Evolutionary conservation across 1,284 basidiomycete genomes (phyloP).

Genomic region (Takashimella tepidaria): DNA sequence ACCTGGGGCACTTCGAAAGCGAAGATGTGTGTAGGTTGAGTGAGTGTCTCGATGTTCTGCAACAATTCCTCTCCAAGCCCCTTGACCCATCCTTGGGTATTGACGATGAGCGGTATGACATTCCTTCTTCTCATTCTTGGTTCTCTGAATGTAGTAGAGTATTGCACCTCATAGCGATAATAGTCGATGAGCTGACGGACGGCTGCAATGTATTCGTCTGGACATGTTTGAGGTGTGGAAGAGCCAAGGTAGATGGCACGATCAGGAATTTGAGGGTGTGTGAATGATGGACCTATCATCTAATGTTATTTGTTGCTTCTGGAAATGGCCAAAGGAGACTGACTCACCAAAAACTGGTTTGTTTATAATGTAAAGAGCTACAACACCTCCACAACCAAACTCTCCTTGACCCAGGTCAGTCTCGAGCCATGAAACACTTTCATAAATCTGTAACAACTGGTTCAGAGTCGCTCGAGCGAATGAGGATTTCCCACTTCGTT

Average conservation of each 20-base stretch:
- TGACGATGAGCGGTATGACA: slow-evolving; percentile 77
- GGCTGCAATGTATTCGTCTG: slow-evolving; percentile 70
- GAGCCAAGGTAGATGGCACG: slow-evolving; percentile 80
- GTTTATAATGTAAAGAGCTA: slow-evolving; percentile 71
- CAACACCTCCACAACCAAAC: slow-evolving; percentile 80
- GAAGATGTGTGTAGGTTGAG: slow-evolving; percentile 64
- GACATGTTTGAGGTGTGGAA: slow-evolving; percentile 69
- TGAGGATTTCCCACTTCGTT: slow-evolving; percentile 84
- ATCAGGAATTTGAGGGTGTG: slow-evolving; percentile 66
- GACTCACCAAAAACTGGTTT: slow-evolving; percentile 62
- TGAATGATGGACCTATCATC: slow-evolving; percentile 76
- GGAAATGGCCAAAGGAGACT: background rate
- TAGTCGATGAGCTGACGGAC: slow-evolving; percentile 64
- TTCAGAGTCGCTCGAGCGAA: slow-evolving; percentile 75
- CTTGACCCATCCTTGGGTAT: slow-evolving; percentile 96
- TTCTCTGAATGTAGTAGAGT: slow-evolving; percentile 25
- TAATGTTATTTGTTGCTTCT: background rate
- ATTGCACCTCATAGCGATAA: slow-evolving; percentile 67
- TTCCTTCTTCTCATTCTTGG: slow-evolving; percentile 50
- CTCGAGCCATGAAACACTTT: slow-evolving; percentile 79
- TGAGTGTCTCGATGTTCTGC: slow-evolving; percentile 60
- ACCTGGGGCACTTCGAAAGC: slow-evolving; percentile 46
- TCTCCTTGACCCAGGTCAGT: slow-evolving; percentile 92
- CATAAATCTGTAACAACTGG: slow-evolving; percentile 58
- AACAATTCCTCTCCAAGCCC: slow-evolving; percentile 84